Evolutionary conservation across 176 grass and related monocot species (phyloP).

Genomic region (Chloris gayana): DNA sequence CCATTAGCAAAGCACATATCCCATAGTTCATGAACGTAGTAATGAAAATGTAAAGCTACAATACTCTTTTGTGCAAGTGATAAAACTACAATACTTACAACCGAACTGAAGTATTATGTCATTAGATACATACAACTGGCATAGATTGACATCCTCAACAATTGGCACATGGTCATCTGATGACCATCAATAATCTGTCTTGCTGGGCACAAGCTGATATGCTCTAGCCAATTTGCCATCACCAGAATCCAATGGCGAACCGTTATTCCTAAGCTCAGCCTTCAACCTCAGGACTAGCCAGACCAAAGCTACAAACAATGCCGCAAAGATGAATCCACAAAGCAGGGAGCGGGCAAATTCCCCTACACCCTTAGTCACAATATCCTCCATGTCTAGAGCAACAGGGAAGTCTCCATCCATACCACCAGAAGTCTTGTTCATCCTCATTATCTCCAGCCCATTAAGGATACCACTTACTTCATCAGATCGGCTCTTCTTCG

Average conservation of each 20-base stretch:
- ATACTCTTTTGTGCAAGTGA: conserved; percentile 17
- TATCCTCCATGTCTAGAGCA: conserved; percentile 52
- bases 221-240: conserved; percentile 50
- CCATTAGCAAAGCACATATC: conserved; percentile 35
- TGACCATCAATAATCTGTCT: conserved; percentile 49
- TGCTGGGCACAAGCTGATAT: conserved; percentile 60
- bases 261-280: conserved; percentile 53
- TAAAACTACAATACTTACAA: conserved; percentile 58
- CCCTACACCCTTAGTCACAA: conserved; percentile 59
- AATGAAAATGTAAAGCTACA: conserved; percentile 23
- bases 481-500: conserved; percentile 40
- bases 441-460: conserved; percentile 96
- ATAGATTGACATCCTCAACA: conserved; percentile 24
- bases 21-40: conserved; percentile 34
- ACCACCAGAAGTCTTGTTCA: conserved; percentile 70
- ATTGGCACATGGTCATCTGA: background rate
- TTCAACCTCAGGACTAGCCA: conserved; percentile 66
- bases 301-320: conserved; percentile 57
- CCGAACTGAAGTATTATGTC: conserved; percentile 5
- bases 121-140: conserved; percentile 27
- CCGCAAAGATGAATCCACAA: conserved; percentile 71
- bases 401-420: conserved; percentile 58
- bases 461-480: conserved; percentile 77
- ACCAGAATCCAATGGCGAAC: conserved; percentile 43
- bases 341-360: conserved; percentile 69